Conservation (phyloP, 371 early-diverging fungal genomes). For the Actinomortierella ambigua region DNA sequence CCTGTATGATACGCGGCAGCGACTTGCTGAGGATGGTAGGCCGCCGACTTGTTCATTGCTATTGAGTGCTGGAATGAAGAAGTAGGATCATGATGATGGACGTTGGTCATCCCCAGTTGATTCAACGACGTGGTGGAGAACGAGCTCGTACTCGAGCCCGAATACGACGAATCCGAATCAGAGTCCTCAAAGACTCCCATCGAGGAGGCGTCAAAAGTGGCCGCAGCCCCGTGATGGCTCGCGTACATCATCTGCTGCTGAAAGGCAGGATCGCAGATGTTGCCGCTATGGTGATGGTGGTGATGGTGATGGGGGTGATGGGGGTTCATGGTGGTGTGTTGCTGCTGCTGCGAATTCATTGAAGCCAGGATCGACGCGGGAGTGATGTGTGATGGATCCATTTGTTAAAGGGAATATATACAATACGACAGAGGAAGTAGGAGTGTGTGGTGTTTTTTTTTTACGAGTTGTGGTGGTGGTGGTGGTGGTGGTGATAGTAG, state of each 20-base stretch:
- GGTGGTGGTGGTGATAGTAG: too few relatives aligned
- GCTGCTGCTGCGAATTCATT: conserved; percentile 23
- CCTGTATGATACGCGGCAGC: neutral
- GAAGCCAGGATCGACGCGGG: conserved; percentile 45
- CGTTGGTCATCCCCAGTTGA: too few relatives aligned
- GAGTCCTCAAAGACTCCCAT: conserved; percentile 21
- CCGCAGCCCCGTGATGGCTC: conserved; percentile 4
- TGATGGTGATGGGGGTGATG: conserved; percentile 17
- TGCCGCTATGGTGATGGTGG: conserved; percentile 23
- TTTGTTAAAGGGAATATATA: neutral
- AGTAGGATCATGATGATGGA: too few relatives aligned
- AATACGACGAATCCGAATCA: conserved; percentile 27
- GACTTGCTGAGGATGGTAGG: conserved; percentile 1
- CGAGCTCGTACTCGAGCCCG: conserved; percentile 26
- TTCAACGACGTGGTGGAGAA: conserved; percentile 13
- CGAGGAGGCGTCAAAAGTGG: neutral
- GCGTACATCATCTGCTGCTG: too few relatives aligned
- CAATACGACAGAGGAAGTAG: too few relatives aligned
- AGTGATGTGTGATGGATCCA: conserved; percentile 21
- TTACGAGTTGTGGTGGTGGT: too few relatives aligned
- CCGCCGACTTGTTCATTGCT: neutral
- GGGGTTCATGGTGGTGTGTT: conserved; percentile 21
- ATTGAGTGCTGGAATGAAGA: conserved; percentile 2
- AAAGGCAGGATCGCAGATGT: too few relatives aligned
- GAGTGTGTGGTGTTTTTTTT: too few relatives aligned